These are phyloP conservation scores for Scolecobasidium constrictum DNA, from an alignment of 2,329 filamentous ascomycete species.

Conservation along the genomic window DNA sequence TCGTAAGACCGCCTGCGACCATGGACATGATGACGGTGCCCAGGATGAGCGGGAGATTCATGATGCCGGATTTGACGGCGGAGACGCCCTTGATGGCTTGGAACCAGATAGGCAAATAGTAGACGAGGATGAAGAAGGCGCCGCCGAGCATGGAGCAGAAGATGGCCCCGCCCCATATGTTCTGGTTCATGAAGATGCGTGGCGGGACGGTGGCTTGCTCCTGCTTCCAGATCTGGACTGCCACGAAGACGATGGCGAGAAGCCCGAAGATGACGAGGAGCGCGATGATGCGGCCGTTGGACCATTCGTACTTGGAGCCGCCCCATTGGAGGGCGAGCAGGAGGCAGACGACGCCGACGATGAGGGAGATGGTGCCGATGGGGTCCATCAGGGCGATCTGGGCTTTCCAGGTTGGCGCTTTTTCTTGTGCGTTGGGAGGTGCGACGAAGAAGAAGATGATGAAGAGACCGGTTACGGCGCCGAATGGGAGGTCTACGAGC, in stretches of 20 bases:
- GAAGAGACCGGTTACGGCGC: constrained; percentile 30
- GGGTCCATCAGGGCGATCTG: constrained; percentile 36
- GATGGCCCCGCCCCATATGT: constrained; percentile 28
- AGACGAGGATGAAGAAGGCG: constrained; percentile 33
- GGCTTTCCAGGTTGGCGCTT: constrained; percentile 22
- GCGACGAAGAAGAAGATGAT: constrained; percentile 29
- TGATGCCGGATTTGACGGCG: constrained; percentile 36
- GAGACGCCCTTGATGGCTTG: constrained; percentile 37
- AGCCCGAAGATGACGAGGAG: constrained; percentile 34
- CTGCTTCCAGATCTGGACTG: constrained; percentile 31
- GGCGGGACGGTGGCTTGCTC: constrained; percentile 36
- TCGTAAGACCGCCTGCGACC: constrained; percentile 27
- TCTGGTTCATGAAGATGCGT: constrained; percentile 34
- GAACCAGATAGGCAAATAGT: constrained; percentile 32
- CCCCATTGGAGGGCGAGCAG: constrained; percentile 41
- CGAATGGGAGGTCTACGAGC: constrained; percentile 39
- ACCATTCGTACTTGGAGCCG: constrained; percentile 36
- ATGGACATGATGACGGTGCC: constrained; percentile 33
- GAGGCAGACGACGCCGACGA: constrained; percentile 37
- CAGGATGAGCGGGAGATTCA: constrained; percentile 36
- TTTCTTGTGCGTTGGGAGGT: constrained; percentile 21
- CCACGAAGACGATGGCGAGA: constrained; percentile 30
- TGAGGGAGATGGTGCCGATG: constrained; percentile 30
- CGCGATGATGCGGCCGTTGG: constrained; percentile 32
- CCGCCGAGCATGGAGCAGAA: constrained; percentile 32